Percentiles rank a stretch among this genome's conserved stretches.
phyloP scores from a whole-genome alignment of 306 rosid genomes.

The Quillaja saponaria region DNA sequence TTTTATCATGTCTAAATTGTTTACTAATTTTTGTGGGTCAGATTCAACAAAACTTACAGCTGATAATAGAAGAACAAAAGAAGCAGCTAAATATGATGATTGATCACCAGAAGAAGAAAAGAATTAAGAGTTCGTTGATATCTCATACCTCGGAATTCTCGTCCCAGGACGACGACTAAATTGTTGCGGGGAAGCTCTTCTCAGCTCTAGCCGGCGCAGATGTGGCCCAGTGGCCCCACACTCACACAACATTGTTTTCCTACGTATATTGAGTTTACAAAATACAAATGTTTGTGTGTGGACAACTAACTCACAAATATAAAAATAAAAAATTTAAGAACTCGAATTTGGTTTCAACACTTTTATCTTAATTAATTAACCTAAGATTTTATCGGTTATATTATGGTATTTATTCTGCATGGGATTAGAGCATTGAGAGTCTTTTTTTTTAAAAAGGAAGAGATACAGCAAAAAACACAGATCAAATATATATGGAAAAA shows the following conservation, averaged over 20 bases:
- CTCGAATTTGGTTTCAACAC: too few species aligned
- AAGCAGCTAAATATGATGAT: slow-evolving; percentile 36
- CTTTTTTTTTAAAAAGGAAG: too few species aligned
- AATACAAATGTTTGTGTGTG: too few species aligned
- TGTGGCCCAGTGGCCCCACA: slow-evolving; percentile 1
- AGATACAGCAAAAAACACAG: too few species aligned
- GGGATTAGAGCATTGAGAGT: too few species aligned
- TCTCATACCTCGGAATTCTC: not conserved
- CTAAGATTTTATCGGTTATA: too few species aligned
- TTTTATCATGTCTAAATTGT: too few species aligned
- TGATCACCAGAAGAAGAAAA: slow-evolving; percentile 24
- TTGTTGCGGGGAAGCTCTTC: not conserved
- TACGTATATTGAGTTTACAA: not conserved
- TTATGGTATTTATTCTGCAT: too few species aligned
- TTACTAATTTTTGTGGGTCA: slow-evolving; percentile 1
- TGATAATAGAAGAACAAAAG: slow-evolving; percentile 34
- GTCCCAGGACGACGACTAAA: slow-evolving; percentile 21
- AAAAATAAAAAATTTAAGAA: too few species aligned
- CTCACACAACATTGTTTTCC: slow-evolving; percentile 16
- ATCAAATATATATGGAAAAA: too few species aligned
- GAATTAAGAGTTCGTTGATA: slow-evolving; percentile 20
- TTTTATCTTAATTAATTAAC: too few species aligned
- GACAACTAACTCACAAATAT: too few species aligned
- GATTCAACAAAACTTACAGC: slow-evolving; percentile 43
- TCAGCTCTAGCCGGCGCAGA: not conserved